These are phyloP conservation scores for Colletotrichum musae DNA, from an alignment of 2,329 filamentous ascomycete species.

Conservation along the genomic window DNA sequence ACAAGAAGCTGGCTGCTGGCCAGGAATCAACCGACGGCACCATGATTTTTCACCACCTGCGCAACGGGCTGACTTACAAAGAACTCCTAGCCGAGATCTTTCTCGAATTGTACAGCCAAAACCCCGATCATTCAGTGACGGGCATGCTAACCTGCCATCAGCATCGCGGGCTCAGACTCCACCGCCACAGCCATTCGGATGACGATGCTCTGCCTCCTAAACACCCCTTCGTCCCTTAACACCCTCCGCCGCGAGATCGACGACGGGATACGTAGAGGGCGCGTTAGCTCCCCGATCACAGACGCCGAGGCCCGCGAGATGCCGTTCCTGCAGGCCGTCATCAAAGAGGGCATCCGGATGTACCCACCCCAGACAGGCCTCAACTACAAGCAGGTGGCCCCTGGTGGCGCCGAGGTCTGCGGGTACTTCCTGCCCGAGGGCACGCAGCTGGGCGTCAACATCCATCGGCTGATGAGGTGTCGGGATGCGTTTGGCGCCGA, in stretches of 20 bases:
- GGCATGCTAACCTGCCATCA: background rate
- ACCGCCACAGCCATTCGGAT: conserved; percentile 57
- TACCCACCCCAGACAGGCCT: conserved; percentile 63
- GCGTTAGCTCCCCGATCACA: conserved; percentile 44
- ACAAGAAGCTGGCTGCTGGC: conserved; percentile 44
- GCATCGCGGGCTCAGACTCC: conserved; percentile 55
- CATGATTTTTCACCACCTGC: conserved; percentile 49
- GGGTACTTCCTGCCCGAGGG: conserved; percentile 55
- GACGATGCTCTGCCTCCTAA: conserved; percentile 66
- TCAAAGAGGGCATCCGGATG: conserved; percentile 66
- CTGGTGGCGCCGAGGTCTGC: conserved; percentile 52
- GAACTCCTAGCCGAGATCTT: conserved; percentile 48
- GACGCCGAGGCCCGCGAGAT: conserved; percentile 54
- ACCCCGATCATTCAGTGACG: accelerated
- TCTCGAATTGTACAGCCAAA: conserved; percentile 30
- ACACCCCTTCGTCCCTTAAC: conserved; percentile 60
- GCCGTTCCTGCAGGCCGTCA: conserved; percentile 64
- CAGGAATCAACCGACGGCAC: conserved; percentile 45
- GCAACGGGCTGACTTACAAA: conserved; percentile 45
- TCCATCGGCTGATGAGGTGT: conserved; percentile 56
- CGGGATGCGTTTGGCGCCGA: conserved; percentile 60
- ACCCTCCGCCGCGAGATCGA: conserved; percentile 66
- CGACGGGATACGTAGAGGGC: conserved; percentile 36
- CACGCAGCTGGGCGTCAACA: conserved; percentile 57
- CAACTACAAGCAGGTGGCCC: conserved; percentile 65